These are phyloP conservation scores for Kodamaea sp. DNA, from an alignment of 1,139 yeast species.

Conservation along the genomic window DNA sequence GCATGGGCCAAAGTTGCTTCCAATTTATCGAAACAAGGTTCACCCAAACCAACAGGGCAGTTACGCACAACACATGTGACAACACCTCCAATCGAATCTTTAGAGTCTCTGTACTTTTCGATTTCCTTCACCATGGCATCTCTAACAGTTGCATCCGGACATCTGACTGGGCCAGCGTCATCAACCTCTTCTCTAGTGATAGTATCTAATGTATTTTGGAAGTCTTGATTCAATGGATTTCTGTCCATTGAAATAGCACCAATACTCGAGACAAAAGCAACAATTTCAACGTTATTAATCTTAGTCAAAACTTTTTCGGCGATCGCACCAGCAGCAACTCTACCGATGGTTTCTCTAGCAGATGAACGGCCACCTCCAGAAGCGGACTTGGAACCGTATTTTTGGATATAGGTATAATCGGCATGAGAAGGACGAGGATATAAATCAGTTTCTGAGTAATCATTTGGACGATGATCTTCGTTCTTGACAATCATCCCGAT, in stretches of 20 bases:
- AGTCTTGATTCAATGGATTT: constrained; percentile 60
- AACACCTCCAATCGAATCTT: constrained; percentile 96
- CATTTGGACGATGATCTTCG: constrained; percentile 96
- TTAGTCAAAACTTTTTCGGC: constrained; percentile 85
- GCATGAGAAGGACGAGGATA: constrained; percentile 99
- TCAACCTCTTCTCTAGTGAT: constrained; percentile 89
- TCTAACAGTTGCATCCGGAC: constrained; percentile 75
- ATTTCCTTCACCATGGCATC: constrained; percentile 83
- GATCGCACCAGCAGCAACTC: constrained; percentile 98
- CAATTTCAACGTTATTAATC: constrained; percentile 84
- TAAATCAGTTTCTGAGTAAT: constrained; percentile 88
- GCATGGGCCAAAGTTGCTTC: constrained; percentile 97
- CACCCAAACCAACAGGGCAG: constrained; percentile 91
- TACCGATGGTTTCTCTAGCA: constrained; percentile 96
- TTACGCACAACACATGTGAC: constrained; percentile 96
- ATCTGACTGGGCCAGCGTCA: constrained; percentile 83
- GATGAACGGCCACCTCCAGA: constrained; percentile 97
- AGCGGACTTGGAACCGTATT: constrained; percentile 89
- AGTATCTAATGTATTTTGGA: constrained; percentile 62
- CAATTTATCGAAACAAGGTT: constrained; percentile 93
- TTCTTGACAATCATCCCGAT: constrained; percentile 89
- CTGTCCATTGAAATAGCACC: constrained; percentile 78
- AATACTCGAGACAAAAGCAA: constrained; percentile 91
- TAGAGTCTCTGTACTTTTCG: constrained; percentile 78
- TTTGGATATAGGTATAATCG: constrained; percentile 85